Percentiles rank a stretch among this genome's conserved stretches.
phyloP scores from a whole-genome alignment of 441 rosid genomes.

The Lagerstroemia fauriei region DNA sequence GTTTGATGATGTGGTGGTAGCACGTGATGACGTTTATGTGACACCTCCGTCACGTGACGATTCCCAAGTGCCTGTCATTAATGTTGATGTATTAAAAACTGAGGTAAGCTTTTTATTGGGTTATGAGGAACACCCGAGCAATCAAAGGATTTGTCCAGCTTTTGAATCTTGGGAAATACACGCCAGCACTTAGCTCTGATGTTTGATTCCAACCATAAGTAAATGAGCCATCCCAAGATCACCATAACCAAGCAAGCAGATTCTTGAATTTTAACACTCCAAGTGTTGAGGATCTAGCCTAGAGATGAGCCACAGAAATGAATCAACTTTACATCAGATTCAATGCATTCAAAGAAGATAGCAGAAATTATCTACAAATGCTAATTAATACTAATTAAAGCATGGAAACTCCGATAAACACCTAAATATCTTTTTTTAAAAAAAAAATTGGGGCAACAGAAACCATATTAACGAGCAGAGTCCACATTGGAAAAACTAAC shows the following conservation, averaged over 20 bases:
- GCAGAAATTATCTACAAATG: neutral
- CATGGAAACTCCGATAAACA: neutral
- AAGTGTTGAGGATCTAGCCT: constrained; percentile 76
- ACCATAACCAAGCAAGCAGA: constrained; percentile 83
- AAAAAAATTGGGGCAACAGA: neutral
- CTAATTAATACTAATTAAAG: neutral
- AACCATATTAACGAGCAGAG: neutral
- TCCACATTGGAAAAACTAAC: neutral
- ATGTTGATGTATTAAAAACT: no score
- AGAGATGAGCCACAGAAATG: constrained; percentile 27
- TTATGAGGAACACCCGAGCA: constrained; percentile 64
- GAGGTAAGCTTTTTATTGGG: no score
- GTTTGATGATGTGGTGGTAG: no score
- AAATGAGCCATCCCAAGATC: constrained; percentile 87
- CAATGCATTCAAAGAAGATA: neutral
- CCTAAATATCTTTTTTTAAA: neutral
- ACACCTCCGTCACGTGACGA: no score
- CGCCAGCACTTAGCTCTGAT: constrained; percentile 76
- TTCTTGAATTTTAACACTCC: constrained; percentile 79
- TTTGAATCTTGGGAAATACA: constrained; percentile 72
- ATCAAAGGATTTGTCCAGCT: constrained; percentile 60
- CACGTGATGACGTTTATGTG: no score
- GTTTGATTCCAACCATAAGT: constrained; percentile 77
- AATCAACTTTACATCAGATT: neutral
- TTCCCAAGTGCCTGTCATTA: no score